A percentile compares a stretch with the other conserved stretches of the same genome.
phyloP scores from a whole-genome alignment of 108 stramenopile genomes.

The Fragilariopsis cylindrus region DNA sequence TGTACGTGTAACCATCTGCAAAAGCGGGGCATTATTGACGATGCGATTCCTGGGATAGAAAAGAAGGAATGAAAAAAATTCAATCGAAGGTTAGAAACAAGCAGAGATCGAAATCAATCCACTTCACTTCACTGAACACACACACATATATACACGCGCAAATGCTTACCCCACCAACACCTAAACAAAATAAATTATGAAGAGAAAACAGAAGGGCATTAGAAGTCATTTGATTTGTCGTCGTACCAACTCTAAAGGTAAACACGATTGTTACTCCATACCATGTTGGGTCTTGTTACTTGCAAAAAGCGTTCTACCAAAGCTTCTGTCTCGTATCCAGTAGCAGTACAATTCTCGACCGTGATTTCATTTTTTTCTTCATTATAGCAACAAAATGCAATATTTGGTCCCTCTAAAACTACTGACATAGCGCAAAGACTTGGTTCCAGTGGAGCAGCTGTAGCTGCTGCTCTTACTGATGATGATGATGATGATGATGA shows the following conservation, averaged over 20 bases:
- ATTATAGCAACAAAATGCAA: constrained; percentile 79
- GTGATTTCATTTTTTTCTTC: constrained; percentile 77
- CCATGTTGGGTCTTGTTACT: constrained; percentile 58
- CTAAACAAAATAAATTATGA: too few species aligned
- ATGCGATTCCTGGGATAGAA: constrained; percentile 11
- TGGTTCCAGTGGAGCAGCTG: constrained; percentile 44
- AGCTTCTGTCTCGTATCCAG: constrained; percentile 48
- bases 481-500: too few species aligned
- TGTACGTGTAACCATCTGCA: constrained; percentile 35
- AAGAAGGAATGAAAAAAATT: background rate
- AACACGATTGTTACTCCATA: constrained; percentile 29
- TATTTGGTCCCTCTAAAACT: constrained; percentile 56
- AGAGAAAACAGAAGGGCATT: constrained; percentile 49
- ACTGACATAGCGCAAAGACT: constrained; percentile 59
- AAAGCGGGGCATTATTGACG: constrained; percentile 34
- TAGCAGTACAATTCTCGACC: constrained; percentile 52
- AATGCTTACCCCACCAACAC: too few species aligned
- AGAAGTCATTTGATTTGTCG: constrained; percentile 40
- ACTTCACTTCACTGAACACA: constrained; percentile 36
- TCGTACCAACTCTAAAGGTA: background rate
- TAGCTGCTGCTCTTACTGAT: too few species aligned
- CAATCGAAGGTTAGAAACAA: constrained; percentile 1
- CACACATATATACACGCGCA: too few species aligned
- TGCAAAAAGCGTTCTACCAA: constrained; percentile 56
- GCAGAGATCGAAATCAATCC: background rate